Evolutionary conservation across 257 asterid species (phyloP).

Genomic region (Rehmannia glutinosa): DNA sequence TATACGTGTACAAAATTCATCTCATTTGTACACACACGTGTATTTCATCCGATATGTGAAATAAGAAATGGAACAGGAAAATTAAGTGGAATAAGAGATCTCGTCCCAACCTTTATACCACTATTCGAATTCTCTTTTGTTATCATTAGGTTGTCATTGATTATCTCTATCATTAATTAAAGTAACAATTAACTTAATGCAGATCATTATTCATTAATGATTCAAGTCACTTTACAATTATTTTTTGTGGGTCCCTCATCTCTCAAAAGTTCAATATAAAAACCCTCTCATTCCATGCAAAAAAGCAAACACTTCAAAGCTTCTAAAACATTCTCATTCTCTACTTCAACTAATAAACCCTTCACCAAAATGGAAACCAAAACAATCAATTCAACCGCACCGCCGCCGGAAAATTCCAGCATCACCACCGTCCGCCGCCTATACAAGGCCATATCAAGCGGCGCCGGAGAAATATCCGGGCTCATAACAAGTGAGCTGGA

Average conservation of each 20-base stretch:
- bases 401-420: conserved; percentile 30
- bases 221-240: neutral
- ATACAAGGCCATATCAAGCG: conserved; percentile 50
- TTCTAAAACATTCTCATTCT: neutral
- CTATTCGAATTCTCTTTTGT: too few relatives aligned
- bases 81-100: too few relatives aligned
- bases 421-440: conserved; percentile 44
- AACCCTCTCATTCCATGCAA: neutral
- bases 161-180: too few relatives aligned
- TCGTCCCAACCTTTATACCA: too few relatives aligned
- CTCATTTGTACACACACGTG: too few relatives aligned
- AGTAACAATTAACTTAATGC: too few relatives aligned
- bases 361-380: conserved; percentile 26
- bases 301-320: neutral
- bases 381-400: neutral
- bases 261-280: neutral
- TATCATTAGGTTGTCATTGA: too few relatives aligned
- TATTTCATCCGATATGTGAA: too few relatives aligned
- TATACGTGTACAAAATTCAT: too few relatives aligned
- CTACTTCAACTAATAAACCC: neutral
- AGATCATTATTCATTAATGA: neutral
- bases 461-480: conserved; percentile 27
- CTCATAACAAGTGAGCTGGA: conserved; percentile 59
- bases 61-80: too few relatives aligned
- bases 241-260: neutral